Percentiles rank a stretch among this genome's conserved stretches.
Evolutionary conservation across 2,329 filamentous ascomycete genomes (phyloP).

Genomic region (Ceratocystis eucalypticola): DNA sequence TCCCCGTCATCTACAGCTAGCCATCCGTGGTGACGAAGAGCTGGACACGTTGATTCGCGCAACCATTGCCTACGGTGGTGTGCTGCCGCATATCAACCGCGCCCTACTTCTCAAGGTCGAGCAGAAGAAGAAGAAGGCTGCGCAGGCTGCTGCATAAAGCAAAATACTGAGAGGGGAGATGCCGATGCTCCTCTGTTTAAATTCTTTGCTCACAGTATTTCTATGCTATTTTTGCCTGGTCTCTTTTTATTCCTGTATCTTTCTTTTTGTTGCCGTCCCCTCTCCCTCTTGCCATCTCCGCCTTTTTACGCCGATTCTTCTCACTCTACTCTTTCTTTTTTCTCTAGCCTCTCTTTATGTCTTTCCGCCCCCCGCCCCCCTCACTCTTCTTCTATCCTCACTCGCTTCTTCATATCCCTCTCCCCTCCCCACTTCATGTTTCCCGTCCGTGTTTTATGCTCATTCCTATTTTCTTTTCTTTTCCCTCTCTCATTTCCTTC

Average conservation of each 20-base stretch:
- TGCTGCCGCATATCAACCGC: conserved; percentile 96
- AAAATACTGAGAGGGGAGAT: neutral
- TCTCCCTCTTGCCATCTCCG: neutral
- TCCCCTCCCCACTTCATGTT: neutral
- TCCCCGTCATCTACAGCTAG: conserved; percentile 90
- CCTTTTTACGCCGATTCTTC: no score
- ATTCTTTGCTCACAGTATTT: neutral
- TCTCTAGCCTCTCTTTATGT: neutral
- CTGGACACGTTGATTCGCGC: conserved; percentile 93
- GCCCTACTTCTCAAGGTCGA: conserved; percentile 90
- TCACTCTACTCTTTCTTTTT: neutral
- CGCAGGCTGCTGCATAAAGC: conserved; percentile 17
- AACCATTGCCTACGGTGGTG: conserved; percentile 96
- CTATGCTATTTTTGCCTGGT: neutral
- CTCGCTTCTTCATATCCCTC: neutral
- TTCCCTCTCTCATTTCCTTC: neutral
- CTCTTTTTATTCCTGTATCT: neutral
- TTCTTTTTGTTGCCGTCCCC: neutral
- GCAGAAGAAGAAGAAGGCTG: conserved; percentile 75
- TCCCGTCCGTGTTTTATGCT: neutral
- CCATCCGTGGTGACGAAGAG: conserved; percentile 96
- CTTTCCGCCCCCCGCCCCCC: neutral
- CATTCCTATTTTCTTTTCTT: neutral
- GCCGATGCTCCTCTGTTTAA: neutral
- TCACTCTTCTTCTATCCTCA: neutral